Conservation (phyloP, 495 filamentous ascomycete genomes). For the Talaromyces ruber region DNA sequence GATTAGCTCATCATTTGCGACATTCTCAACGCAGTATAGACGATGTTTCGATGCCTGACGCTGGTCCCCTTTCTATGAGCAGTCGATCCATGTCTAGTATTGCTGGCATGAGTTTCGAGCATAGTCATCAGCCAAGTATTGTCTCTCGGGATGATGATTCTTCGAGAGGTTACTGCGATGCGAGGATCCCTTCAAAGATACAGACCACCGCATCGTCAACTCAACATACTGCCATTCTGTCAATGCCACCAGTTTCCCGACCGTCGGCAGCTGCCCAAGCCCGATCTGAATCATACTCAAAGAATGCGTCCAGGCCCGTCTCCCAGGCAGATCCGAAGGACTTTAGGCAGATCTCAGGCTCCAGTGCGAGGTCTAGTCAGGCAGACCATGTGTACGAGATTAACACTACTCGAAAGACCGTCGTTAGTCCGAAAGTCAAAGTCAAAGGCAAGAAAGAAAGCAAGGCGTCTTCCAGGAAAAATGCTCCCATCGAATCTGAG, state of each 20-base stretch:
- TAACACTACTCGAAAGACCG: constrained; percentile 14
- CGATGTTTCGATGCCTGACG: constrained; percentile 47
- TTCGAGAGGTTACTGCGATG: constrained; percentile 24
- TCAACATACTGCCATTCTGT: constrained; percentile 31
- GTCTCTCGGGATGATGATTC: constrained; percentile 26
- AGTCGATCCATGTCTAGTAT: constrained; percentile 36
- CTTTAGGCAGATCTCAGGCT: constrained; percentile 23
- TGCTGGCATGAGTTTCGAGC: constrained; percentile 35
- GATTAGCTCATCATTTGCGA: constrained; percentile 25
- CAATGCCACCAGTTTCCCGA: constrained; percentile 10
- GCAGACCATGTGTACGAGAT: constrained; percentile 8
- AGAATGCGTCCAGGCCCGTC: constrained; percentile 12
- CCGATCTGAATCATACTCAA: constrained; percentile 22
- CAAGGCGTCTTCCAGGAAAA: constrained; percentile 11
- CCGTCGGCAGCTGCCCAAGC: constrained; percentile 25
- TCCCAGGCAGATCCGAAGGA: constrained; percentile 18
- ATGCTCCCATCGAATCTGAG: constrained; percentile 2
- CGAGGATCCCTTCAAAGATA: constrained; percentile 33
- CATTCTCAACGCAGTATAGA: constrained; percentile 30
- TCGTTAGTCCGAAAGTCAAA: constrained; percentile 24
- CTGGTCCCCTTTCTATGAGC: constrained; percentile 26
- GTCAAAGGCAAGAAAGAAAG: constrained; percentile 37
- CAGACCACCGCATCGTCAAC: constrained; percentile 23
- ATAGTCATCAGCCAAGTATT: constrained; percentile 36
- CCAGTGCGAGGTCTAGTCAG: constrained; percentile 19